Base-by-base conservation (phyloP, 1,139 yeast genomes). In the Debaryomycetaceae sp. region DNA sequence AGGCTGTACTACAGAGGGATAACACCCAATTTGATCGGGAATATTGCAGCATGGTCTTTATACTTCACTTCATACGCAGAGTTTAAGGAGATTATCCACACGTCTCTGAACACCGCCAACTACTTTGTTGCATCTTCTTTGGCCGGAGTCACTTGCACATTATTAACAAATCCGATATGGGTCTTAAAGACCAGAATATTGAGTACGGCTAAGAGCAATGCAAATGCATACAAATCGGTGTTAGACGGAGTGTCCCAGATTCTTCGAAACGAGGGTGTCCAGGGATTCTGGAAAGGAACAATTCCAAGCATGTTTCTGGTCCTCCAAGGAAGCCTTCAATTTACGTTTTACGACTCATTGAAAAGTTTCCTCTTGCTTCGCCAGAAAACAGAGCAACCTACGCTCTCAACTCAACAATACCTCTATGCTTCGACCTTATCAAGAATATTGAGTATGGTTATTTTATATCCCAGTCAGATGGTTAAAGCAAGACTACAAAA, bases 101-200 rank as follows among this genome's bases (percentile, higher is more conserved):
- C 56, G 3, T 40, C 48, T 5, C 51, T 50, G 33, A 50, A 58
- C 17, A 57, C 72, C 0, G 40, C 61, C 4, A 61, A 58, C 40
- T 71, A 63, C 47, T 68, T 70, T 39, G 51, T 61, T 5, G 60
- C 73, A 6, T 67, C 74, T 1, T 46, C 70, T 1, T 36, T 67
- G 4, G 91, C 98, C 0, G 98, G 98, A 0, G 54, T 81, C 24
- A 53, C 81, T 7, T 88, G 97, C 0, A 76, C 95, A 1, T 46
- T 87, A 0, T 38, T 86, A 13, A 91, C 98, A 1, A 92, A 89
- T 58, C 98, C 98, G 0, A 75, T 92, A 5, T 88, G 96, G 96
- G 94, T 88, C 3, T 61, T 88, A 32, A 92, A 92, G 61, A 92
- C 98, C 0, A 70, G 98, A 43, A 83, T 91, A 47, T 69, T 92